Percentiles rank a stretch among this genome's conserved stretches.
phyloP scores from a whole-genome alignment of 306 rosid genomes.

The Cucurbita ficifolia region DNA sequence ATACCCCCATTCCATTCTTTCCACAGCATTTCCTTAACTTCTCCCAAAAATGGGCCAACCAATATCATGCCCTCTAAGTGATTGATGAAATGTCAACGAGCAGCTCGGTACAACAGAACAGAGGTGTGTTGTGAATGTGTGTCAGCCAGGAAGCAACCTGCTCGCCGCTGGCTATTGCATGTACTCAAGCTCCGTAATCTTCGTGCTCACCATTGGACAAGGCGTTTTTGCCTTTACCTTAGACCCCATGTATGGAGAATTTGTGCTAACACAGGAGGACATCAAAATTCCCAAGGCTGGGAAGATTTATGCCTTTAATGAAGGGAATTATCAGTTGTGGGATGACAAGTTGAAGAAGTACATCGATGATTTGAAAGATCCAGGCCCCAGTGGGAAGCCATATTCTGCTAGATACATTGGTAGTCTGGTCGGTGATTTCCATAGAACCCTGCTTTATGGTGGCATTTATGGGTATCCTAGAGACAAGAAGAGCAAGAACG shows the following conservation, averaged over 20 bases:
- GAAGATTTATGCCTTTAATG: constrained; percentile 82
- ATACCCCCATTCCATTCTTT: not conserved
- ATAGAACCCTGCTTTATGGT: constrained; percentile 76
- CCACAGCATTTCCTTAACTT: not conserved
- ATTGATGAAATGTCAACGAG: constrained; percentile 5
- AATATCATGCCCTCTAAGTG: not conserved
- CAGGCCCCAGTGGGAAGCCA: constrained; percentile 87
- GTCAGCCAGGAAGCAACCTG: constrained; percentile 95
- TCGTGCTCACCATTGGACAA: constrained; percentile 69
- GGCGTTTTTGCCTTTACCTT: constrained; percentile 73
- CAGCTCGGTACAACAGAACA: constrained; percentile 54
- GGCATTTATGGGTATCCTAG: constrained; percentile 96
- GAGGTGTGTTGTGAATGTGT: constrained; percentile 71
- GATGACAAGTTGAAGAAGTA: constrained; percentile 87
- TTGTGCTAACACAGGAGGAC: constrained; percentile 71
- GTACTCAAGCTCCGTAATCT: constrained; percentile 90
- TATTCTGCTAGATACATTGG: constrained; percentile 94
- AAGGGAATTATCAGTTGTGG: constrained; percentile 93
- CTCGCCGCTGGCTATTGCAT: constrained; percentile 99
- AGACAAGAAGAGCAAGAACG: constrained; percentile 91
- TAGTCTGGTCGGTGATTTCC: constrained; percentile 90
- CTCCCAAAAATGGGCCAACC: not conserved
- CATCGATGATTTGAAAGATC: constrained; percentile 80
- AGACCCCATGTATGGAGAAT: constrained; percentile 90
- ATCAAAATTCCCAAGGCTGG: constrained; percentile 77